phyloP scores from a whole-genome alignment of 2,329 filamentous ascomycete genomes.

The Pestalotiopsis sp. region DNA sequence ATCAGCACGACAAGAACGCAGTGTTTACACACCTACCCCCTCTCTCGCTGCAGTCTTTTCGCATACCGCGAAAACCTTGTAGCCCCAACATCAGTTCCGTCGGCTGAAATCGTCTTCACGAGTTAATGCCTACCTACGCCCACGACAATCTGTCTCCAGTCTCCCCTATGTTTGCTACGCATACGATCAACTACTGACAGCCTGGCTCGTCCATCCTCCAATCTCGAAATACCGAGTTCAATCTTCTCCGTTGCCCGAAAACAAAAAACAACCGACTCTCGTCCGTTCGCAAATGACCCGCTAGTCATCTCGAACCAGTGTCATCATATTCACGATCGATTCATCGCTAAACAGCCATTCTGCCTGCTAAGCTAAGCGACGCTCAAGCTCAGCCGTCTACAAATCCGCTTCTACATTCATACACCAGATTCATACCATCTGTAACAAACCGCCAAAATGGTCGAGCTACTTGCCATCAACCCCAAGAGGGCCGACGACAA shows the following conservation, averaged over 20 bases:
- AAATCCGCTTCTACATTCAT: not conserved
- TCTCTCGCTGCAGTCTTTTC: constrained; percentile 96
- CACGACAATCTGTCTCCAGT: constrained; percentile 48
- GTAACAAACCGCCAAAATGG: constrained; percentile 71
- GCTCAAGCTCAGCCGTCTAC: not conserved
- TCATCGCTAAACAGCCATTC: not conserved
- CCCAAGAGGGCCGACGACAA: constrained; percentile 96
- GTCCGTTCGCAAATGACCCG: constrained; percentile 13
- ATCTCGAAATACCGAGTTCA: constrained; percentile 21
- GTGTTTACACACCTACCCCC: constrained; percentile 92
- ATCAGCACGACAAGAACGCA: constrained; percentile 91
- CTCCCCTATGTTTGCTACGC: constrained; percentile 59
- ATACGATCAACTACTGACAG: constrained; percentile 58
- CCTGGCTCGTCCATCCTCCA: constrained; percentile 43
- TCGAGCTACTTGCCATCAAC: constrained; percentile 74
- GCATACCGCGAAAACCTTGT: constrained; percentile 93
- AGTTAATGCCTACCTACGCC: constrained; percentile 62
- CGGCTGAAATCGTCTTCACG: constrained; percentile 69
- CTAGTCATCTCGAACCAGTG: constrained; percentile 7
- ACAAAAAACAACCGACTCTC: constrained; percentile 1
- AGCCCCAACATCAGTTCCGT: constrained; percentile 87
- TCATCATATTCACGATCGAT: not conserved
- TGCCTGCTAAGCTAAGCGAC: not conserved
- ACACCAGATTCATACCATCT: constrained; percentile 1
- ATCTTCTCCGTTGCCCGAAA: not conserved